Conservation (phyloP, 495 filamentous ascomycete genomes). For the Hyphodiscus hymeniophilus region DNA sequence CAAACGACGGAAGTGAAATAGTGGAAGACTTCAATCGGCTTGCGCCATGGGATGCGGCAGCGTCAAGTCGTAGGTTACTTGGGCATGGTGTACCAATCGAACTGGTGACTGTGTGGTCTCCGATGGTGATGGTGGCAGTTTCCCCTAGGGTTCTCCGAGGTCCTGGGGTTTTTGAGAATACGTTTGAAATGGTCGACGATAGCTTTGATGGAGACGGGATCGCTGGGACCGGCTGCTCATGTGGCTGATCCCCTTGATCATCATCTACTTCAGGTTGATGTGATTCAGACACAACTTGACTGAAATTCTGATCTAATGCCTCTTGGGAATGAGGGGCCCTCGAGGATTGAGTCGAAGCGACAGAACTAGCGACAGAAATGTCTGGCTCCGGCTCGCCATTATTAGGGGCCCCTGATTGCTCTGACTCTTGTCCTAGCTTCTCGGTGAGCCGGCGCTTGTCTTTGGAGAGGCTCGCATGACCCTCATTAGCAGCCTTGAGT, state of each 20-base stretch:
- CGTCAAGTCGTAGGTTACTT: conserved; percentile 31
- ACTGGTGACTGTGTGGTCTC: conserved; percentile 61
- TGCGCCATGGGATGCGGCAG: conserved; percentile 10
- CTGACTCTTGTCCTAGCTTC: conserved; percentile 20
- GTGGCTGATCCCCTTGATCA: background rate
- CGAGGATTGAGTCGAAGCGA: conserved; percentile 4
- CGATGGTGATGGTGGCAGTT: conserved; percentile 84
- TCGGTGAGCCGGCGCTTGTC: conserved; percentile 26
- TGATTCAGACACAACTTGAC: background rate
- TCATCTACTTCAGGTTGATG: background rate
- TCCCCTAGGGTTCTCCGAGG: conserved; percentile 33
- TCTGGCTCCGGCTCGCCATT: conserved; percentile 9
- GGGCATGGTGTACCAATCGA: conserved; percentile 32
- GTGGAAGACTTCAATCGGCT: background rate
- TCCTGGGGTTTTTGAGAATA: conserved; percentile 16
- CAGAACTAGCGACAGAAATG: conserved; percentile 7
- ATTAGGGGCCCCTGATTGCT: conserved; percentile 6
- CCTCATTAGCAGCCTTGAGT: background rate
- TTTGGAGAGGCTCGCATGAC: conserved; percentile 18
- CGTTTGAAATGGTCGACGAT: conserved; percentile 10
- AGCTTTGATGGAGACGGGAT: conserved; percentile 17
- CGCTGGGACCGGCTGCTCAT: conserved; percentile 16
- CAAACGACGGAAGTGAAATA: conserved; percentile 43
- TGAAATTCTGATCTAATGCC: background rate
- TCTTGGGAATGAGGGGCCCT: background rate